These are phyloP conservation scores for Wickerhamomyces bisporus DNA, from an alignment of 805 yeast genomes.

Conservation along the genomic window DNA sequence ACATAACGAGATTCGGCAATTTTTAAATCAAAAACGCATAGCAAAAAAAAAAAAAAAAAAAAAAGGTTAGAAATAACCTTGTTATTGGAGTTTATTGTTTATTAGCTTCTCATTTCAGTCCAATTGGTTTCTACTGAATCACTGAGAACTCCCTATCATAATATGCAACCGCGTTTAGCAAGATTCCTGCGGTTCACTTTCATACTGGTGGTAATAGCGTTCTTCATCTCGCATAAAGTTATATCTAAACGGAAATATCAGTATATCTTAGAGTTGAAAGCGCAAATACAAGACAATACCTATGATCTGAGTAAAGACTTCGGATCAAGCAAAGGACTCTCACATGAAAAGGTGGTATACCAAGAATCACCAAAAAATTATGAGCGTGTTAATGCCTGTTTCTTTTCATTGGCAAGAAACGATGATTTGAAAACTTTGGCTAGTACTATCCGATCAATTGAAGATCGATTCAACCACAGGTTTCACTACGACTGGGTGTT, in stretches of 20 bases:
- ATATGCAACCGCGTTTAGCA: constrained; percentile 8
- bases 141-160: too few relatives aligned
- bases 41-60: too few relatives aligned
- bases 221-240: constrained; percentile 13
- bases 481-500: constrained; percentile 83
- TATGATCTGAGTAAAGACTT: constrained; percentile 16
- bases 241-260: constrained; percentile 16
- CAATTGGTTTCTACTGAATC: too few relatives aligned
- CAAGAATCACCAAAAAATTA: constrained; percentile 45
- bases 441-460: constrained; percentile 58
- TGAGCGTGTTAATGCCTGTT: constrained; percentile 50
- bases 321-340: not conserved
- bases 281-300: constrained; percentile 11
- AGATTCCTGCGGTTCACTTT: constrained; percentile 19
- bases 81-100: too few relatives aligned
- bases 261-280: constrained; percentile 15
- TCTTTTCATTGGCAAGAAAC: constrained; percentile 65
- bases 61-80: too few relatives aligned
- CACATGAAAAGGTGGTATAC: constrained; percentile 11
- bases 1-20: too few relatives aligned
- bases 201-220: constrained; percentile 10
- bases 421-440: constrained; percentile 46
- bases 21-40: too few relatives aligned
- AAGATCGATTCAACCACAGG: constrained; percentile 71
- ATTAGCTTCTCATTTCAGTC: too few relatives aligned